Conservation (phyloP, 352 stramenopile species). For the Thraustochytrium sp. region DNA sequence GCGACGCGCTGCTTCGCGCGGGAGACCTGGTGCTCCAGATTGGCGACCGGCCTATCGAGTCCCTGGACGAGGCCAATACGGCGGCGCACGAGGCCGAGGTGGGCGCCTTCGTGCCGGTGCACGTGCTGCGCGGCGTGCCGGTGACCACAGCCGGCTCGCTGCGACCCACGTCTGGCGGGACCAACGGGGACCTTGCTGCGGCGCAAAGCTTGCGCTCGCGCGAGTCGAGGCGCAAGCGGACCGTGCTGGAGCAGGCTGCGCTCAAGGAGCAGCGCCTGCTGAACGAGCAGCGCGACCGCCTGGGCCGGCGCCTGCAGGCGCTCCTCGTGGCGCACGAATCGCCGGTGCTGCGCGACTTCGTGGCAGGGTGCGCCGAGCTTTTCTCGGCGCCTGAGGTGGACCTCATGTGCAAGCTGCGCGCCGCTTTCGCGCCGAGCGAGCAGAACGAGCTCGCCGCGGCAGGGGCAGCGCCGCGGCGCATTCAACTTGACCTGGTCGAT, state of each 20-base stretch:
- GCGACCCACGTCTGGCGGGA: too few species aligned
- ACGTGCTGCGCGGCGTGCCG: background rate
- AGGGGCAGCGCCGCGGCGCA: background rate
- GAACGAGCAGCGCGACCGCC: background rate
- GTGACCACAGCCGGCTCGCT: too few species aligned
- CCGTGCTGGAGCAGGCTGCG: background rate
- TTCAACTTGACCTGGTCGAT: background rate
- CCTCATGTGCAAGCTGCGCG: background rate
- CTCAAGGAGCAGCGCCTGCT: background rate
- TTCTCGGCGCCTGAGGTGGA: background rate
- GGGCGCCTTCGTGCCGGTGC: background rate
- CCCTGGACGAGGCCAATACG: background rate
- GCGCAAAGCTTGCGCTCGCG: background rate
- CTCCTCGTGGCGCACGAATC: background rate
- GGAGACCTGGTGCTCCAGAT: conserved; percentile 11
- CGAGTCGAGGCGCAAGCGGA: background rate
- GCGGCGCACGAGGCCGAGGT: background rate
- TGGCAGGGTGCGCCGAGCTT: background rate
- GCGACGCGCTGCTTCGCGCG: background rate
- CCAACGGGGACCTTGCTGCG: too few species aligned
- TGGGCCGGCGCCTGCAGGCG: background rate
- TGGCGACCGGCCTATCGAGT: background rate
- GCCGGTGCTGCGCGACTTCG: background rate
- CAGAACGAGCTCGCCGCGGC: too few species aligned
- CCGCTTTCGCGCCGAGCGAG: too few species aligned